Evolutionary conservation across 805 yeast species (phyloP).

Genomic region (Komagataella populi): DNA sequence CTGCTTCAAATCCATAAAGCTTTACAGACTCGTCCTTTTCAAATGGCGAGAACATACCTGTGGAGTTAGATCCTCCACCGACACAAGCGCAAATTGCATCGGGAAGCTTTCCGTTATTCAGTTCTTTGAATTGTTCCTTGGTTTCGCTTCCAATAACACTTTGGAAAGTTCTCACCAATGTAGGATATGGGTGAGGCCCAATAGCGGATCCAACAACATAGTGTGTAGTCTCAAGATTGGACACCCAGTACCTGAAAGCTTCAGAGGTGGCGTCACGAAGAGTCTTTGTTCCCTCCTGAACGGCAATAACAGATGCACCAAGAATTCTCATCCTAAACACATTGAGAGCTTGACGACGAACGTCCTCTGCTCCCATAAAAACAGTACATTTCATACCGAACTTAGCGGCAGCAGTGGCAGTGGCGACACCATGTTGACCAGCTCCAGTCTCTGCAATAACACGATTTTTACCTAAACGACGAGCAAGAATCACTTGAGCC

Average conservation of each 20-base stretch:
- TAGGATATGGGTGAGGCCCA: constrained; percentile 99
- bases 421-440: constrained; percentile 89
- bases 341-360: constrained; percentile 93
- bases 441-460: constrained; percentile 89
- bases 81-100: constrained; percentile 96
- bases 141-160: constrained; percentile 93
- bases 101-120: constrained; percentile 76
- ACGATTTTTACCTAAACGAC: constrained; percentile 61
- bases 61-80: constrained; percentile 97
- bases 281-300: constrained; percentile 89
- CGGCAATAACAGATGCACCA: constrained; percentile 93
- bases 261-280: constrained; percentile 96
- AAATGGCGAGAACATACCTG: constrained; percentile 93
- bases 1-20: constrained; percentile 94
- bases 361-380: constrained; percentile 99
- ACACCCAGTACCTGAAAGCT: constrained; percentile 93
- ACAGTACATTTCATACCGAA: constrained; percentile 90
- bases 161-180: constrained; percentile 96
- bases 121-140: constrained; percentile 71
- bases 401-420: constrained; percentile 86
- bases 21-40: constrained; percentile 68
- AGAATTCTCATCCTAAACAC: constrained; percentile 94
- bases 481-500: constrained; percentile 72
- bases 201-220: constrained; percentile 97
- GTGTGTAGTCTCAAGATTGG: constrained; percentile 75